These are phyloP conservation scores for Phylloporus rhodoxanthus DNA, from an alignment of 768 basidiomycete genomes.

Conservation along the genomic window DNA sequence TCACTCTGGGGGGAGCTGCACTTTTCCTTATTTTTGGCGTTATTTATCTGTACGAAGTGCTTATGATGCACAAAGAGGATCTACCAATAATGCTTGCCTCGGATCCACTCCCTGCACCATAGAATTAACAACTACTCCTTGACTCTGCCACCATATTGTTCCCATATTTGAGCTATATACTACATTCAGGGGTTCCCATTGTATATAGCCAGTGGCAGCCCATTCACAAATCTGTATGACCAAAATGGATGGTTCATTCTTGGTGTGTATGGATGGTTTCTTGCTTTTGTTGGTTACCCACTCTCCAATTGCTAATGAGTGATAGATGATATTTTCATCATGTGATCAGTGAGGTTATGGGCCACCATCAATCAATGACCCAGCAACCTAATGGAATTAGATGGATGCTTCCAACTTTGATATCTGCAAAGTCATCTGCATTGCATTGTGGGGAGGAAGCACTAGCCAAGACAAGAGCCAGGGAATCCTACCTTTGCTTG, in stretches of 20 bases:
- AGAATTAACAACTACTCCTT: not conserved
- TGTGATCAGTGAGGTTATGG: not conserved
- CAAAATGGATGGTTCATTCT: not conserved
- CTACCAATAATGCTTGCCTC: constrained; percentile 11
- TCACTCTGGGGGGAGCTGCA: constrained; percentile 74
- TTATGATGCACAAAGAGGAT: constrained; percentile 25
- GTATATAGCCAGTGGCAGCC: not conserved
- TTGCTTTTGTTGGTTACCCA: not conserved
- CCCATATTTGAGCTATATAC: constrained; percentile 1
- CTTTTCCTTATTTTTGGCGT: constrained; percentile 83
- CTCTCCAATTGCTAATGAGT: not conserved
- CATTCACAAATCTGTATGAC: not conserved
- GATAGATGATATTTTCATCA: not conserved
- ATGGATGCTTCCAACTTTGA: no score
- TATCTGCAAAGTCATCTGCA: no score
- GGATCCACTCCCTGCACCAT: constrained; percentile 4
- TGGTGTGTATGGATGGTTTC: not conserved
- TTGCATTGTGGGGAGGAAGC: no score
- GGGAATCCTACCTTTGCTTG: no score
- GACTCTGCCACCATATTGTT: not conserved
- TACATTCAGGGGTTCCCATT: not conserved
- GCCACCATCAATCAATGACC: not conserved
- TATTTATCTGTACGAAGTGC: constrained; percentile 69
- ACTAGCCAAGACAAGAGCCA: no score
- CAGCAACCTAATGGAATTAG: no score